A percentile compares a stretch with the other conserved stretches of the same genome.
Conservation (phyloP, 805 yeast species). For the Candida rishiriensis region DNA sequence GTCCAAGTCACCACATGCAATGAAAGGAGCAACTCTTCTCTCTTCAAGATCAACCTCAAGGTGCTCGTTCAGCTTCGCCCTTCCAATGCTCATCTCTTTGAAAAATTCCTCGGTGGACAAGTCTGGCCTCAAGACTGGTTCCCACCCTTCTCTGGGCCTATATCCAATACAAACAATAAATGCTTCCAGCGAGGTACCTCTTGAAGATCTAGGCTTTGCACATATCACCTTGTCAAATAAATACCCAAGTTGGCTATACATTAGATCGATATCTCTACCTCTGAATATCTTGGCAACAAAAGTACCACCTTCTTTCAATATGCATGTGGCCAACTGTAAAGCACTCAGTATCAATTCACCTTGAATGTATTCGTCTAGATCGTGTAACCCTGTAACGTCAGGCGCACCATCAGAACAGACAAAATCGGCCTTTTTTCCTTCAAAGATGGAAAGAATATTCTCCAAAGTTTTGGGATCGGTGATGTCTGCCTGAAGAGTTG, state of each 20-base stretch:
- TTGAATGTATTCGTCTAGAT: constrained; percentile 93
- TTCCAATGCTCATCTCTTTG: constrained; percentile 56
- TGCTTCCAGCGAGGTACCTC: constrained; percentile 92
- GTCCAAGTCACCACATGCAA: constrained; percentile 91
- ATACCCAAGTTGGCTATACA: constrained; percentile 88
- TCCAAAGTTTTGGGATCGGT: constrained; percentile 90
- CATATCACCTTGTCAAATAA: constrained; percentile 85
- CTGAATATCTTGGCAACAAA: constrained; percentile 96
- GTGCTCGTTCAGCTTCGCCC: constrained; percentile 43
- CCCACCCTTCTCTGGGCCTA: constrained; percentile 80
- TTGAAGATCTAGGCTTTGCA: constrained; percentile 92
- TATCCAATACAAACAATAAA: constrained; percentile 91
- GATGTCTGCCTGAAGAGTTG: constrained; percentile 90
- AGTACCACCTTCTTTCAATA: constrained; percentile 82
- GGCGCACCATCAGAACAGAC: constrained; percentile 99
- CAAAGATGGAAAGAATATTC: constrained; percentile 73
- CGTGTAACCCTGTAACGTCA: constrained; percentile 96
- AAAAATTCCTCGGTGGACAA: constrained; percentile 79
- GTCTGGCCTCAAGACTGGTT: constrained; percentile 50
- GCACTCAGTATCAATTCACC: constrained; percentile 93
- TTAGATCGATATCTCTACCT: constrained; percentile 90
- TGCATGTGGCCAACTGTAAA: constrained; percentile 82
- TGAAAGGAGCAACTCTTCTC: constrained; percentile 78
- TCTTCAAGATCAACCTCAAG: constrained; percentile 54
- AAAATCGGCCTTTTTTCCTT: constrained; percentile 90